A percentile compares a stretch with the other conserved stretches of the same genome.
phyloP scores from a whole-genome alignment of 2,329 filamentous ascomycete species.

The Lasiodiplodia citricola region DNA sequence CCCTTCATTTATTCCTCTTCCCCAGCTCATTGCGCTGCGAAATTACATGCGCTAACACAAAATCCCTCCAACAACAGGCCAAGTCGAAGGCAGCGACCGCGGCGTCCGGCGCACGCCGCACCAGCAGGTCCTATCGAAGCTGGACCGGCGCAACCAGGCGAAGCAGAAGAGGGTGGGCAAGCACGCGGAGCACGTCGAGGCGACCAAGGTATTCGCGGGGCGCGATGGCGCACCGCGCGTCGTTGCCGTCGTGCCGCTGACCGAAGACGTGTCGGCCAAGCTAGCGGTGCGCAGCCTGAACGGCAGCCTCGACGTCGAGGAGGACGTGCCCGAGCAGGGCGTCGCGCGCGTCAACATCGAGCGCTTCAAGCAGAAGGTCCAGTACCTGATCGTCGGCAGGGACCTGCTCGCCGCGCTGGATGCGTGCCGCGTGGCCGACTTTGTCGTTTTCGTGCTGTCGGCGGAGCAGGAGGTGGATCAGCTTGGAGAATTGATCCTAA shows the following conservation, averaged over 20 bases:
- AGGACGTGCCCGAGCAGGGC: slow-evolving; percentile 64
- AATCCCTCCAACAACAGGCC: slow-evolving; percentile 60
- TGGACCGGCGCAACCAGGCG: slow-evolving; percentile 92
- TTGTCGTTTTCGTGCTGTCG: slow-evolving; percentile 84
- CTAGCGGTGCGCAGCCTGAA: slow-evolving; percentile 74
- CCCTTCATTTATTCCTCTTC: neutral
- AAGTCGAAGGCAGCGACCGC: slow-evolving; percentile 72
- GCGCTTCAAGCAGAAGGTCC: slow-evolving; percentile 91
- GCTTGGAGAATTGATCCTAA: slow-evolving; percentile 81
- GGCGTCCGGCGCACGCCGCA: slow-evolving; percentile 84
- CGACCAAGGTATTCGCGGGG: slow-evolving; percentile 82
- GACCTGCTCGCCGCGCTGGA: slow-evolving; percentile 81
- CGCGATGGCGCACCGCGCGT: slow-evolving; percentile 85
- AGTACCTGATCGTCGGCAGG: slow-evolving; percentile 77
- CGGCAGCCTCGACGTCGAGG: slow-evolving; percentile 77
- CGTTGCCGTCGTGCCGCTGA: slow-evolving; percentile 86
- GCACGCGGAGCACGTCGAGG: slow-evolving; percentile 79
- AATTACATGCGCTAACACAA: neutral
- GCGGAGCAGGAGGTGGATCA: slow-evolving; percentile 83
- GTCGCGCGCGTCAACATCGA: slow-evolving; percentile 74
- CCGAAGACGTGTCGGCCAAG: slow-evolving; percentile 70
- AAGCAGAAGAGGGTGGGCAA: slow-evolving; percentile 88
- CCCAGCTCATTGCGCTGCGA: neutral
- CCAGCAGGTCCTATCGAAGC: slow-evolving; percentile 96
- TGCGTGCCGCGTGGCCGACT: slow-evolving; percentile 86